Percentiles rank a stretch among this genome's conserved stretches.
Conservation (phyloP, 192 early-diverging fungal species). For the Mortierella hygrophila region DNA sequence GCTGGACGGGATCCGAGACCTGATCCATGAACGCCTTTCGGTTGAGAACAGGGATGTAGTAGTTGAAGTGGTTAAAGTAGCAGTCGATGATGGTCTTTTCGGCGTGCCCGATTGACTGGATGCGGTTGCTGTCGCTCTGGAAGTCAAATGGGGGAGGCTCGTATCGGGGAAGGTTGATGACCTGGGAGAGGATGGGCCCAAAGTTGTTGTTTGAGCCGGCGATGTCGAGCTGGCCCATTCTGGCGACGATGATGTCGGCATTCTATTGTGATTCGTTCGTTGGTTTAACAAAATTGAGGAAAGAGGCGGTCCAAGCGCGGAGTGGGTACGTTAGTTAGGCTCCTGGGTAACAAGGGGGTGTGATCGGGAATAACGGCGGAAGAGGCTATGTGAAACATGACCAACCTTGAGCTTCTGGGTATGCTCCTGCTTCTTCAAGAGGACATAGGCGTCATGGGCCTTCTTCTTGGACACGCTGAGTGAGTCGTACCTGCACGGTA, state of each 20-base stretch:
- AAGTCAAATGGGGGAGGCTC: constrained; percentile 41
- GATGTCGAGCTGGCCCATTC: constrained; percentile 39
- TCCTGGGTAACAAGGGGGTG: background rate
- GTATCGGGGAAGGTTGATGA: constrained; percentile 53
- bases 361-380: background rate
- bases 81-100: constrained; percentile 48
- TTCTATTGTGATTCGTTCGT: constrained; percentile 10
- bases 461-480: constrained; percentile 31
- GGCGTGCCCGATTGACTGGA: constrained; percentile 1
- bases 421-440: constrained; percentile 25
- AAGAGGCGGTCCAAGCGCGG: background rate
- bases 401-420: constrained; percentile 38
- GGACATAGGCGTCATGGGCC: constrained; percentile 37
- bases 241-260: constrained; percentile 41
- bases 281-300: background rate
- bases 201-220: constrained; percentile 50
- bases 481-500: constrained; percentile 35
- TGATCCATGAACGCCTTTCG: constrained; percentile 40
- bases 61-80: constrained; percentile 55
- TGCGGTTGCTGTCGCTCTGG: constrained; percentile 29
- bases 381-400: background rate
- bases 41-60: constrained; percentile 44
- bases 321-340: background rate
- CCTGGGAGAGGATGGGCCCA: constrained; percentile 47
- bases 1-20: constrained; percentile 15